Base-by-base conservation (phyloP, 805 yeast genomes). In the Candida glaebosa region DNA sequence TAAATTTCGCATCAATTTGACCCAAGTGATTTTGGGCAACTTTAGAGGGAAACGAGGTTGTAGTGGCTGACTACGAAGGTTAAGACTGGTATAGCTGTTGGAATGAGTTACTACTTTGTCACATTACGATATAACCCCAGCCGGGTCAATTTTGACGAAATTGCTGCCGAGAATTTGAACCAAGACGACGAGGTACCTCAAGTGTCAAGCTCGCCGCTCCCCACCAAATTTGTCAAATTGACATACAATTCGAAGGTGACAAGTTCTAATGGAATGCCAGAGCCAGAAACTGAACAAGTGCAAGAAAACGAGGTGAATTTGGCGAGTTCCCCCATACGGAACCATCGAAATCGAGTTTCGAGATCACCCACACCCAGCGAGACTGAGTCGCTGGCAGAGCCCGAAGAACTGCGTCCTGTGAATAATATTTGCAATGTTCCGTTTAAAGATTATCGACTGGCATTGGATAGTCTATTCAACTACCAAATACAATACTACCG, bases 281-380 rank as follows among this genome's bases (percentile, higher is more conserved):
- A 6, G 26, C 6, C 6, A 7, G 26, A 22, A 10, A 10, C 14
- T n/a, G 12, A 28, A 10, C 16, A 22, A 22, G 26, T 7, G 10
- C 9, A 5, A 12, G 31, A 28, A 28, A 10, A n/a, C 5, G 31
- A 28, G n/a, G 31, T 28, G 16, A 28, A 28, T 28, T n/a, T 22
- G 18, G 24, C 22, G 10, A 35, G 38, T 18, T 35, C 38, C 15
- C 38, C 38, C 9, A 16, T 34, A 12, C 18, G 26, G n/a, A 20
- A 20, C 20, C 5, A 17, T 4, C 18, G 24, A 34, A 34, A 24
- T 9, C 30, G 31, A n/a, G 16, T 19, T 4, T n/a, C 31, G 17
- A 22, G 8, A 12, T 25, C 14, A 3, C 22, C 18, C 5, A 17
- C 24, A 14, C 15, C 30, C 6, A 35, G 31, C n/a, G 18, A n/a